Base-by-base conservation (phyloP, 1,284 basidiomycete species). In the Somion occarium region DNA sequence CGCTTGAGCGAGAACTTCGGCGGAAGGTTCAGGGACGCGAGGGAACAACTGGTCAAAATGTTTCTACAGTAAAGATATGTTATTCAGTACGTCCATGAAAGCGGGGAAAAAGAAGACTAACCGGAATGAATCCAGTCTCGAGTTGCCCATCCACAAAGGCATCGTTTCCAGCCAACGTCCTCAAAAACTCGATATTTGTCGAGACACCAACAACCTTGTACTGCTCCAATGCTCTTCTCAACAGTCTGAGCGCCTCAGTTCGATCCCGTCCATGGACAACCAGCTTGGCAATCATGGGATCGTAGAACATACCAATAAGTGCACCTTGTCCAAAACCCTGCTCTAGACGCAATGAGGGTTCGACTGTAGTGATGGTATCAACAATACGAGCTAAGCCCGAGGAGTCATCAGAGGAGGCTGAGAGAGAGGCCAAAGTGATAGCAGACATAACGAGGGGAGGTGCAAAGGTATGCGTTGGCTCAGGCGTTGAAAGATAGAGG, bases 271-370 rank as follows among this genome's bases (percentile, higher is more conserved):
- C 94, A 60, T 93, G 90, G 7, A 92, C 92, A 39, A 97, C 88
- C n/a, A 97, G 82, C 64, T 93, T 93, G 24, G 92, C 85, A 55
- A 95, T 95, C 85, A 97, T 91, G 0, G 94, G 93, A 62, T 98
- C 94, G 66, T 98, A 98, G 69, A 86, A 93, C 2, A 94, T 88
- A 25, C 89, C 91, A 53, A 97, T 93, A 62, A 93, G 87, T 51
- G 94, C 84, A 12, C 91, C 92, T 62, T 85, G 81, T 3, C 73
- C 75, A 66, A 97, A 94, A 0, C 94, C 94, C 61, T 95, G 91
- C 64, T 97, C 94, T n/a, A 97, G 79, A 12, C 94, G 80, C 34
- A 96, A 77, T 1, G 87, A 83, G 0, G 82, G 80, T 2, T 74
- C 64, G 26, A 85, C 69, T 38, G 68, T 58, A 44, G 76, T 69